Conservation (phyloP, 139 green algal genomes). For the Coelastrella sp. region DNA sequence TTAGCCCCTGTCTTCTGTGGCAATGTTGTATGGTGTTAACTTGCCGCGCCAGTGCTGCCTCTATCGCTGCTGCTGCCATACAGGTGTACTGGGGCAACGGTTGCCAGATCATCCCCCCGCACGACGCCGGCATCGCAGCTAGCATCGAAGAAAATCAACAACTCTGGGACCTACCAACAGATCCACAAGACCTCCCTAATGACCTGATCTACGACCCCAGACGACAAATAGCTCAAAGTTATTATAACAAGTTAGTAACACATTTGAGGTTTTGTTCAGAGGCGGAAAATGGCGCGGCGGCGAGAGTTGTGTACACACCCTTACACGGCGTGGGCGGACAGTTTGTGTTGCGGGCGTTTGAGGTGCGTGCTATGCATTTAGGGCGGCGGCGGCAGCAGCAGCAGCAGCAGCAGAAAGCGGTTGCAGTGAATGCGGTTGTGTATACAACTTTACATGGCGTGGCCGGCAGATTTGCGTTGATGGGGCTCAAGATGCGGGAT, state of each 20-base stretch:
- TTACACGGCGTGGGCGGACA: slow-evolving; percentile 80
- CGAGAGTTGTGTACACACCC: slow-evolving; percentile 76
- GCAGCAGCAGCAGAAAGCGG: no score
- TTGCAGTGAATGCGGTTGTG: no score
- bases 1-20: no score
- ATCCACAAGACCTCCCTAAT: neutral
- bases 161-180: slow-evolving; percentile 58
- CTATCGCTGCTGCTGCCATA: neutral
- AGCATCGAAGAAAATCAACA: slow-evolving; percentile 70
- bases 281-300: slow-evolving; percentile 50
- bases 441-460: neutral
- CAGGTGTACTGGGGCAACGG: slow-evolving; percentile 82
- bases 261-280: slow-evolving; percentile 46
- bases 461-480: neutral
- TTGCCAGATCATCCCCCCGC: slow-evolving; percentile 86
- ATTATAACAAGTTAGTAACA: slow-evolving; percentile 59
- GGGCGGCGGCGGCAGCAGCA: no score
- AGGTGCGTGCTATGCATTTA: neutral
- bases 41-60: neutral
- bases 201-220: slow-evolving; percentile 62
- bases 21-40: no score
- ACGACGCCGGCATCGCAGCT: slow-evolving; percentile 80
- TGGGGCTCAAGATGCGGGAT: no score
- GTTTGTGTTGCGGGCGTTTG: slow-evolving; percentile 62
- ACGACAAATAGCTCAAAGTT: slow-evolving; percentile 50